phyloP scores from a whole-genome alignment of 1,284 basidiomycete species.

The Spongiforma sp. region DNA sequence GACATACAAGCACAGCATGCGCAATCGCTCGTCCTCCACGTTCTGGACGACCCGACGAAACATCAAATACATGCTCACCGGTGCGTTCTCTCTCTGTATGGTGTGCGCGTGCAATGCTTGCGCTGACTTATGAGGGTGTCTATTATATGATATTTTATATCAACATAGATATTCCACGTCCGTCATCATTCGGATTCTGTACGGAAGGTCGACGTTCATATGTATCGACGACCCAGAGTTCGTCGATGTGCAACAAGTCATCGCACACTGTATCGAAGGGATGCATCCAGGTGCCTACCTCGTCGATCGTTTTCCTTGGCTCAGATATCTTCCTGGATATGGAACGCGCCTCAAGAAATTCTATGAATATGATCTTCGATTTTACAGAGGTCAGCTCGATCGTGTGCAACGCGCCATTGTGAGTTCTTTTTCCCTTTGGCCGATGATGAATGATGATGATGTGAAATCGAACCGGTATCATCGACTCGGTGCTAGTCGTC shows the following conservation, averaged over 20 bases:
- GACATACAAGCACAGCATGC: conserved; percentile 53
- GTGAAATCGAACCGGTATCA: no score
- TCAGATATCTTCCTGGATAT: conserved; percentile 64
- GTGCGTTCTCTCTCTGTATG: no score
- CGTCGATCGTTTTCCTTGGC: conserved; percentile 64
- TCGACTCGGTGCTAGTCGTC: no score
- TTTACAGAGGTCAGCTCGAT: conserved; percentile 57
- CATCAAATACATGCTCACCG: conserved; percentile 59
- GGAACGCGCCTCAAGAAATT: conserved; percentile 54
- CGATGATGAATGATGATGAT: no score
- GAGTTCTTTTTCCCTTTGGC: no score
- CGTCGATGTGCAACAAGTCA: conserved; percentile 25
- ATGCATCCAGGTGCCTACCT: conserved; percentile 45
- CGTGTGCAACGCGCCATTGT: no score
- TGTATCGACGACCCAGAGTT: conserved; percentile 37
- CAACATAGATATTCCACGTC: conserved; percentile 71
- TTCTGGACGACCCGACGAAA: conserved; percentile 50
- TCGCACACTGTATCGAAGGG: conserved; percentile 46
- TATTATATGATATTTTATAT: no score
- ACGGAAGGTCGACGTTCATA: conserved; percentile 51
- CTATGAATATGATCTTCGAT: conserved; percentile 58
- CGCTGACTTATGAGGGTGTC: no score
- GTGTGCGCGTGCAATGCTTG: no score
- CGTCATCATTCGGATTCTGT: conserved; percentile 67
- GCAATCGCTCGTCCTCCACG: conserved; percentile 55